These are phyloP conservation scores for Stenogyne calaminthoides DNA, from an alignment of 305 asterid genomes.

Conservation along the genomic window DNA sequence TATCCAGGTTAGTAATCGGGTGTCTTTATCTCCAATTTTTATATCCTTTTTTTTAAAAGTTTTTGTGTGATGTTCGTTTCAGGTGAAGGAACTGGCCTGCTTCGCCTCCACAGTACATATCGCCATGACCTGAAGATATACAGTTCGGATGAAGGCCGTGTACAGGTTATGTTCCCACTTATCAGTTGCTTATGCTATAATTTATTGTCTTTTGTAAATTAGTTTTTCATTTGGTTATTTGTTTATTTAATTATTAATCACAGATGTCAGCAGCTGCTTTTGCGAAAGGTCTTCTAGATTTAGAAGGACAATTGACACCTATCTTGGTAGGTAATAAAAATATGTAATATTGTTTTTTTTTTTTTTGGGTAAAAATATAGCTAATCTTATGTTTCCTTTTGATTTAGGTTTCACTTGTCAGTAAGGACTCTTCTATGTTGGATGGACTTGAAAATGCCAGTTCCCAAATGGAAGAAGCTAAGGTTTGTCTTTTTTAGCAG, in stretches of 20 bases:
- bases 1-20: slow-evolving; percentile 79
- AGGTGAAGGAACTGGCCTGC: slow-evolving; percentile 99
- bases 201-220: background rate
- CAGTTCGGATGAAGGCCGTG: slow-evolving; percentile 98
- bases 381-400: slow-evolving; percentile 20
- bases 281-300: slow-evolving; percentile 95
- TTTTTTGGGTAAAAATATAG: background rate
- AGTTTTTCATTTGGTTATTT: slow-evolving; percentile 15
- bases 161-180: slow-evolving; percentile 60
- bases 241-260: slow-evolving; percentile 7
- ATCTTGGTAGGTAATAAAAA: slow-evolving; percentile 62
- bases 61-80: slow-evolving; percentile 27
- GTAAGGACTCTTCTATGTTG: slow-evolving; percentile 98
- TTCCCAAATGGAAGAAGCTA: slow-evolving; percentile 85
- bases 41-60: background rate
- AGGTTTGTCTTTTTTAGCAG: slow-evolving; percentile 50
- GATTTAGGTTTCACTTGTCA: slow-evolving; percentile 89
- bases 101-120: slow-evolving; percentile 96
- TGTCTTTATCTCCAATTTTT: background rate
- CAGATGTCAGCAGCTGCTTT: slow-evolving; percentile 99
- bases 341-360: background rate
- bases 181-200: background rate
- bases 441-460: slow-evolving; percentile 97
- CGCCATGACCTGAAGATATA: slow-evolving; percentile 94
- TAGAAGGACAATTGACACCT: slow-evolving; percentile 97